These are phyloP conservation scores for Pichia rugopelliculosa DNA, from an alignment of 805 yeast species.

Conservation along the genomic window DNA sequence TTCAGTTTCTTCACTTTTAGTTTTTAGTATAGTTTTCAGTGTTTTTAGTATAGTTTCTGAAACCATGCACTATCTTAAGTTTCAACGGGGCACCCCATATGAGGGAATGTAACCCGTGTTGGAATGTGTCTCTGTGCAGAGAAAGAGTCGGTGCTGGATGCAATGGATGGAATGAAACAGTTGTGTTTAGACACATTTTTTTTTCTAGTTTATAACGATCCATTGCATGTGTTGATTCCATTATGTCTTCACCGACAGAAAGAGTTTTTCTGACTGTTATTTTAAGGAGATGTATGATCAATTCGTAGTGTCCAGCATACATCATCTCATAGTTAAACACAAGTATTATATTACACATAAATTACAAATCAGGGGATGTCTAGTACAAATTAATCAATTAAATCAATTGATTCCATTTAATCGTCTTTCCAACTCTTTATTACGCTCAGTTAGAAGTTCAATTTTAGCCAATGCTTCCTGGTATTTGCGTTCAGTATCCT, in stretches of 20 bases:
- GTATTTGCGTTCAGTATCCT: slow-evolving; percentile 57
- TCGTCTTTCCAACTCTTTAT: slow-evolving; percentile 63
- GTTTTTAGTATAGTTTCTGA: background rate
- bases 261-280: background rate
- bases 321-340: background rate
- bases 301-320: background rate
- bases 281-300: background rate
- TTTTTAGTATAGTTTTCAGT: too few relatives aligned
- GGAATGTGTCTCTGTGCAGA: slow-evolving; percentile 18
- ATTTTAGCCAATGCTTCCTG: slow-evolving; percentile 57
- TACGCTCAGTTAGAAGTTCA: slow-evolving; percentile 58
- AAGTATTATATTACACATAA: background rate
- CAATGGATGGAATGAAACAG: background rate
- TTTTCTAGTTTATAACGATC: too few relatives aligned
- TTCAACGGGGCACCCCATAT: slow-evolving; percentile 8
- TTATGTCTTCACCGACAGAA: background rate
- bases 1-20: too few relatives aligned
- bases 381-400: background rate
- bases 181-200: background rate
- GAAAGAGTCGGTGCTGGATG: slow-evolving; percentile 1
- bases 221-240: background rate
- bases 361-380: background rate
- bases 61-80: slow-evolving; percentile 15
- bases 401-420: background rate
- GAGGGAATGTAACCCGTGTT: background rate